Evolutionary conservation across 768 basidiomycete species (phyloP).

Genomic region (Tylopilus sp.): DNA sequence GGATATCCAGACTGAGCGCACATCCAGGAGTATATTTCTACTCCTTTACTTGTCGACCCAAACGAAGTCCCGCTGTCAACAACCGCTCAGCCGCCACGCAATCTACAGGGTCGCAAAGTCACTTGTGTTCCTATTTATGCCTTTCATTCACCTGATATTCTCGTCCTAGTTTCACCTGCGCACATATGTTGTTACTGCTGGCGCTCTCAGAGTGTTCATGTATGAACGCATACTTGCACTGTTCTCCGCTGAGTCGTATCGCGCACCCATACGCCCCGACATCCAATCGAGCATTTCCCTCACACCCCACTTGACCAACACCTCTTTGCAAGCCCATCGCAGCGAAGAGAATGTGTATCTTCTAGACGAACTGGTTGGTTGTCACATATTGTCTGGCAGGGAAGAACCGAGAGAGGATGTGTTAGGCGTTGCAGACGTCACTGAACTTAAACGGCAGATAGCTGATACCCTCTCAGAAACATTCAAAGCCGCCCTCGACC

Average conservation of each 20-base stretch:
- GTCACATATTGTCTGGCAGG: slow-evolving; percentile 43
- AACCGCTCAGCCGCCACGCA: slow-evolving; percentile 9
- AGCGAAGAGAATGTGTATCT: slow-evolving; percentile 74
- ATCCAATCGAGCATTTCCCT: slow-evolving; percentile 36
- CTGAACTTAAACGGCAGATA: slow-evolving; percentile 58
- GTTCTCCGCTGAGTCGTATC: slow-evolving; percentile 78
- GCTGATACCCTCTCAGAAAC: slow-evolving; percentile 68
- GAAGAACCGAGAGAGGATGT: slow-evolving; percentile 20
- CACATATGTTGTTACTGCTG: slow-evolving; percentile 78
- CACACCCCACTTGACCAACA: slow-evolving; percentile 84
- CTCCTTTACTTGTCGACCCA: slow-evolving; percentile 78
- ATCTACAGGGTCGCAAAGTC: slow-evolving; percentile 59
- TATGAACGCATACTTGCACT: slow-evolving; percentile 82
- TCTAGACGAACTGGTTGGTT: slow-evolving; percentile 75
- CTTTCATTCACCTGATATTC: slow-evolving; percentile 10
- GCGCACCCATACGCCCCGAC: slow-evolving; percentile 37
- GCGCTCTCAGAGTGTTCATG: slow-evolving; percentile 75
- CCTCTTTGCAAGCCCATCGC: slow-evolving; percentile 69
- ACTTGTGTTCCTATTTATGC: slow-evolving; percentile 14
- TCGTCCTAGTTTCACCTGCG: slow-evolving; percentile 83
- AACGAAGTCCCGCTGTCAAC: slow-evolving; percentile 35
- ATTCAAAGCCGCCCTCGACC: slow-evolving; percentile 81
- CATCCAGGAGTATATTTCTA: slow-evolving; percentile 76
- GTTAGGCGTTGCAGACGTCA: slow-evolving; percentile 36
- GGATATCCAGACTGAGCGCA: slow-evolving; percentile 3